Percentiles rank a stretch among this genome's conserved stretches.
These are phyloP conservation scores for Pseudocercospora macadamiae DNA, from an alignment of 2,329 filamentous ascomycete species.

Conservation along the genomic window DNA sequence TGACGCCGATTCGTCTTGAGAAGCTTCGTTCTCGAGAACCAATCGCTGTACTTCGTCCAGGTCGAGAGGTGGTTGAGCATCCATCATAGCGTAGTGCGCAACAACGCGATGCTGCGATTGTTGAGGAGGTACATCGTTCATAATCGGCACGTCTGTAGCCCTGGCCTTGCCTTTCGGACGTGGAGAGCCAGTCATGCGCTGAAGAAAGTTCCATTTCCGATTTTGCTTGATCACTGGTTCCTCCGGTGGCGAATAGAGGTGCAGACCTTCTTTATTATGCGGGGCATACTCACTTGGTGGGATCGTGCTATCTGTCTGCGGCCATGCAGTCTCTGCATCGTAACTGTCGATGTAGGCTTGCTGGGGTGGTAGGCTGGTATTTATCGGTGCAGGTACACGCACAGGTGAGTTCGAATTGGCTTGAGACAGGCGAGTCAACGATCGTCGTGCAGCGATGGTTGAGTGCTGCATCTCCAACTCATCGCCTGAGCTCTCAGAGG, in stretches of 20 bases:
- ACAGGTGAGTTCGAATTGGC: conserved; percentile 16
- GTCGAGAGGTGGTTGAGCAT: conserved; percentile 49
- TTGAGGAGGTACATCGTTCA: conserved; percentile 14
- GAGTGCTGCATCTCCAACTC: conserved; percentile 21
- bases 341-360: conserved; percentile 19
- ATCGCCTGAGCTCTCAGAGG: conserved; percentile 32
- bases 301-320: conserved; percentile 21
- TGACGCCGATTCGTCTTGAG: conserved; percentile 24
- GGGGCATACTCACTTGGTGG: conserved; percentile 14
- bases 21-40: conserved; percentile 45
- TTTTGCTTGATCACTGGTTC: conserved; percentile 39
- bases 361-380: conserved; percentile 17
- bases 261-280: conserved; percentile 43
- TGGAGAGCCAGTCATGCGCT: conserved; percentile 49
- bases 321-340: conserved; percentile 19
- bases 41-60: conserved; percentile 51
- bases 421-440: conserved; percentile 24
- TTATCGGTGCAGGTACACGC: conserved; percentile 21
- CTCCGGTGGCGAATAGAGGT: conserved; percentile 33
- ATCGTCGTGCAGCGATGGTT: conserved; percentile 24
- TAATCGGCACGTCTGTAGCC: conserved; percentile 29
- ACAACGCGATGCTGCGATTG: conserved; percentile 16
- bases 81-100: conserved; percentile 62
- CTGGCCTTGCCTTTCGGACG: conserved; percentile 37
- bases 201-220: conserved; percentile 63